Conservation (phyloP, 768 basidiomycete genomes). For the Leccinum imitatum region DNA sequence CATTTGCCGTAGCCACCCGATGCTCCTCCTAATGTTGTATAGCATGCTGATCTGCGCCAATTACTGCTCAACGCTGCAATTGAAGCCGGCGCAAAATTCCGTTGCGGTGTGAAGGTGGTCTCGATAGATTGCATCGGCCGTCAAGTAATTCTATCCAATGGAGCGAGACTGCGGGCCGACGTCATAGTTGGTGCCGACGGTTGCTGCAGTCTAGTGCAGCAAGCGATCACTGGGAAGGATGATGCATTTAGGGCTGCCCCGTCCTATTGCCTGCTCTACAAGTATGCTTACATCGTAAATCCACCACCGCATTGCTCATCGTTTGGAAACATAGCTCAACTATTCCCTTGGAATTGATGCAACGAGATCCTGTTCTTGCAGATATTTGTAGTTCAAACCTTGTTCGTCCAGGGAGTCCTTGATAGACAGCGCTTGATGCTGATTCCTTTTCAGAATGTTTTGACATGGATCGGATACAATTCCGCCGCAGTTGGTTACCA, state of each 20-base stretch:
- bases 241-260: conserved; percentile 30
- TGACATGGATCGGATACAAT: conserved; percentile 25
- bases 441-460: conserved; percentile 10
- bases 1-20: not conserved
- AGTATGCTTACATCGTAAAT: conserved; percentile 31
- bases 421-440: not conserved
- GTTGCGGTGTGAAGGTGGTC: conserved; percentile 41
- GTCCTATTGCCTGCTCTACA: conserved; percentile 41
- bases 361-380: conserved; percentile 40
- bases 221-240: conserved; percentile 31
- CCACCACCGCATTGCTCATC: not conserved
- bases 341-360: conserved; percentile 40
- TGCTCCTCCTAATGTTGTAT: conserved; percentile 2
- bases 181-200: conserved; percentile 65
- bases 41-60: conserved; percentile 55
- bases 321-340: conserved; percentile 34
- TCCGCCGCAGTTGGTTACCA: conserved; percentile 23
- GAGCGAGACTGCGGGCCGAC: conserved; percentile 47
- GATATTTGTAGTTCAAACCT: conserved; percentile 25
- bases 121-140: conserved; percentile 33
- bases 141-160: conserved; percentile 40
- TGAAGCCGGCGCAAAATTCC: conserved; percentile 48
- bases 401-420: conserved; percentile 11
- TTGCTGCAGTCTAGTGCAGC: conserved; percentile 41
- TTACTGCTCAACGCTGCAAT: conserved; percentile 47